phyloP scores from a whole-genome alignment of 1,284 basidiomycete species.

The Spongiforma sp. region DNA sequence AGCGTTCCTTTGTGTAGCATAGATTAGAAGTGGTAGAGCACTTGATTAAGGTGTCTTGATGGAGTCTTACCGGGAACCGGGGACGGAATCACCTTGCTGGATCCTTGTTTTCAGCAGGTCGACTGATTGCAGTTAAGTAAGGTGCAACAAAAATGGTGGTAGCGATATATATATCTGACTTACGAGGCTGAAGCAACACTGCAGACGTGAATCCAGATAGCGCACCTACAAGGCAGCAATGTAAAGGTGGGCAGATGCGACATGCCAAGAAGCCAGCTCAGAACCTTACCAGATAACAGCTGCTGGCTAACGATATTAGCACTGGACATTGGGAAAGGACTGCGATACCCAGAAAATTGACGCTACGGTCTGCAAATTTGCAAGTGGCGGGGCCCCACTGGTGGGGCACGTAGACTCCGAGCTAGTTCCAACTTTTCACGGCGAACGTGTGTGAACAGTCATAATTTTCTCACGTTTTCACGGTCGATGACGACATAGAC shows the following conservation, averaged over 20 bases:
- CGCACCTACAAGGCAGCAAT: constrained; percentile 53
- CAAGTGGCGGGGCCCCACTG: too few relatives aligned
- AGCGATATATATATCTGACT: constrained; percentile 21
- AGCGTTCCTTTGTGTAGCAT: constrained; percentile 38
- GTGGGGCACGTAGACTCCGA: too few relatives aligned
- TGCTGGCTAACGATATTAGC: constrained; percentile 63
- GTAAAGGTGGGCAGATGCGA: neutral
- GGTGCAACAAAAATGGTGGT: neutral
- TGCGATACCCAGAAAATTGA: too few relatives aligned
- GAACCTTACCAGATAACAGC: constrained; percentile 63
- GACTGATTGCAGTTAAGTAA: constrained; percentile 50
- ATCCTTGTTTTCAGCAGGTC: constrained; percentile 89
- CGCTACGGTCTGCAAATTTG: too few relatives aligned
- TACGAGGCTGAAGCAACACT: constrained; percentile 78
- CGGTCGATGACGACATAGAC: too few relatives aligned
- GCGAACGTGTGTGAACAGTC: too few relatives aligned
- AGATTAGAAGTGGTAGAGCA: neutral
- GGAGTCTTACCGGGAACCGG: constrained; percentile 44
- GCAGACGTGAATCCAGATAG: constrained; percentile 78
- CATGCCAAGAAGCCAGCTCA: neutral
- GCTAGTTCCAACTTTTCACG: too few relatives aligned
- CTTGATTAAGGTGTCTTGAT: constrained; percentile 5
- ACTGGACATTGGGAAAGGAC: constrained; percentile 36
- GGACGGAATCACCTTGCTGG: constrained; percentile 71
- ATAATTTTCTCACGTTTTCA: too few relatives aligned